Evolutionary conservation across 1,284 basidiomycete genomes (phyloP).

Genomic region (Ustilago crameri): DNA sequence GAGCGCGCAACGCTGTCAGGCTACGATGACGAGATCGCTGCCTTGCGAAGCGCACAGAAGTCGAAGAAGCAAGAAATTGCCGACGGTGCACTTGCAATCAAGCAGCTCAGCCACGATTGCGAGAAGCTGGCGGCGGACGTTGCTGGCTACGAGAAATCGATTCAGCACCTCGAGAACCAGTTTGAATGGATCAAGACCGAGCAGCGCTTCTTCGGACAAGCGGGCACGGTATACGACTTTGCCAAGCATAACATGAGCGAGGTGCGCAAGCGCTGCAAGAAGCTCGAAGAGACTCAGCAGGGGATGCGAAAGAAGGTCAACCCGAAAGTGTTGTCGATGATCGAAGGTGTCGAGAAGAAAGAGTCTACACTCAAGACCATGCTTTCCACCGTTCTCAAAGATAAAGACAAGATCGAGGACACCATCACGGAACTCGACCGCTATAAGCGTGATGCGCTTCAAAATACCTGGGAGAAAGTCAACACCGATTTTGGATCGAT

Average conservation of each 20-base stretch:
- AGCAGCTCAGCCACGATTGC: slow-evolving; percentile 73
- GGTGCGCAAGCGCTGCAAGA: slow-evolving; percentile 77
- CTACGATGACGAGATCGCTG: slow-evolving; percentile 87
- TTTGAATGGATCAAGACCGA: slow-evolving; percentile 90
- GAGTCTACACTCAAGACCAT: slow-evolving; percentile 87
- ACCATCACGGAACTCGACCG: slow-evolving; percentile 93
- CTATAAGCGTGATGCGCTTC: slow-evolving; percentile 91
- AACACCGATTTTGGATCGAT: slow-evolving; percentile 92
- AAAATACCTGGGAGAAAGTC: slow-evolving; percentile 96
- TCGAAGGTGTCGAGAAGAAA: slow-evolving; percentile 97
- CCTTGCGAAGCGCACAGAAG: slow-evolving; percentile 83
- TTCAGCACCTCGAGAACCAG: slow-evolving; percentile 77
- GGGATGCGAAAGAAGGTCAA: slow-evolving; percentile 95
- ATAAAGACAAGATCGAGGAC: slow-evolving; percentile 94
- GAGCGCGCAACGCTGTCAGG: slow-evolving; percentile 86
- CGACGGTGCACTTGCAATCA: slow-evolving; percentile 78
- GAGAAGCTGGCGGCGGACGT: slow-evolving; percentile 71
- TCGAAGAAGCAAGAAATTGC: slow-evolving; percentile 80
- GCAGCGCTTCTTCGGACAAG: slow-evolving; percentile 81
- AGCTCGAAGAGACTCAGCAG: slow-evolving; percentile 83
- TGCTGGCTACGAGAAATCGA: slow-evolving; percentile 59
- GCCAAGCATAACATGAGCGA: slow-evolving; percentile 76
- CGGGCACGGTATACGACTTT: slow-evolving; percentile 87
- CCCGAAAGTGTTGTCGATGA: slow-evolving; percentile 93
- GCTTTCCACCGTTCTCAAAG: slow-evolving; percentile 87